Evolutionary conservation across 306 rosid genomes (phyloP).

Genomic region (Vachellia collinsii): DNA sequence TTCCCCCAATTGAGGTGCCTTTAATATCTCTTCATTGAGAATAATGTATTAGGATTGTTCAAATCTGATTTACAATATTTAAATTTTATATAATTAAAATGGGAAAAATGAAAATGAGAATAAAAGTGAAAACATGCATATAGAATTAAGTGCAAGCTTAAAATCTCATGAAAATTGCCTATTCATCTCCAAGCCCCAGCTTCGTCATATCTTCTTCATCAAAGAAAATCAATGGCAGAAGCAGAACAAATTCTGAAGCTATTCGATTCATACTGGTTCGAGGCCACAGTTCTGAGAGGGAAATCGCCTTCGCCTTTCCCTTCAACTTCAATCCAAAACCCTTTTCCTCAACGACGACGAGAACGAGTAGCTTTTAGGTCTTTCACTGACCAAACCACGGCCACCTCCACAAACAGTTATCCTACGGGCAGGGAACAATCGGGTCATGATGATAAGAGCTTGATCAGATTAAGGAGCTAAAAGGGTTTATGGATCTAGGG

Average conservation of each 20-base stretch:
- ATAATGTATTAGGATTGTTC: too few species aligned
- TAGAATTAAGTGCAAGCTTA: neutral
- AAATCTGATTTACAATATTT: too few species aligned
- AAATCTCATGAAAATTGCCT: neutral
- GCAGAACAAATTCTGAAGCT: constrained; percentile 63
- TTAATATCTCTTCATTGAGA: too few species aligned
- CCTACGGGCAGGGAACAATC: constrained; percentile 4
- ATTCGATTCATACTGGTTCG: constrained; percentile 71
- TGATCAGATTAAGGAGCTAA: constrained; percentile 66
- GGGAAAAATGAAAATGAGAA: too few species aligned
- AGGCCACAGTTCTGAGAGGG: constrained; percentile 42
- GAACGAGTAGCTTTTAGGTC: constrained; percentile 42
- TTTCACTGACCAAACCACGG: constrained; percentile 50
- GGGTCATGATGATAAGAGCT: constrained; percentile 41
- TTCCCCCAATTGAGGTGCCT: too few species aligned
- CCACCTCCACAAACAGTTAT: constrained; percentile 43
- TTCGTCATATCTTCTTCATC: constrained; percentile 8
- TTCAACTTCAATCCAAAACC: neutral
- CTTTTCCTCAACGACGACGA: neutral
- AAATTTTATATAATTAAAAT: too few species aligned
- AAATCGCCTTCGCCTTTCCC: constrained; percentile 32
- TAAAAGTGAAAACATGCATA: too few species aligned
- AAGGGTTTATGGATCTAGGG: constrained; percentile 95
- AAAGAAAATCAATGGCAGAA: constrained; percentile 47
- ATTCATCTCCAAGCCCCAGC: neutral